phyloP scores from a whole-genome alignment of 208 protist genomes.

The Borovskyia barvae region DNA sequence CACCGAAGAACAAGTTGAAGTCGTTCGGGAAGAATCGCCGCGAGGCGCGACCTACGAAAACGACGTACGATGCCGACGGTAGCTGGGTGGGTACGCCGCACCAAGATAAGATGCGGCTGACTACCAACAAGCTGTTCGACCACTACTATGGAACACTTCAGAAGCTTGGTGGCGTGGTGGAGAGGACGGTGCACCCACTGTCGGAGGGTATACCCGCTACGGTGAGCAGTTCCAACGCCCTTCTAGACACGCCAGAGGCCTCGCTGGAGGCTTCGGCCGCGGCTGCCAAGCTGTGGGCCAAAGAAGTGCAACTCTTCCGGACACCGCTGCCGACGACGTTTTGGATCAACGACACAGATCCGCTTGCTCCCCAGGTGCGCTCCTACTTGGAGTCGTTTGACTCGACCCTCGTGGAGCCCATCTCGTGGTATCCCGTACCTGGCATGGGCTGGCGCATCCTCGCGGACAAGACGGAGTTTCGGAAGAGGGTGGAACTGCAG shows the following conservation, averaged over 20 bases:
- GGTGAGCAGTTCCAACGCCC: no score
- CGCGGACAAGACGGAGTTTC: slow-evolving; percentile 76
- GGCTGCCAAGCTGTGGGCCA: slow-evolving; percentile 32
- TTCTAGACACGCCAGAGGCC: no score
- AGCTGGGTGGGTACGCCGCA: slow-evolving; percentile 59
- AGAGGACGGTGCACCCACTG: slow-evolving; percentile 10
- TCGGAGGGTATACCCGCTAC: neutral
- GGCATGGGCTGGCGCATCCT: slow-evolving; percentile 83
- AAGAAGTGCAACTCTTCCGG: slow-evolving; percentile 71
- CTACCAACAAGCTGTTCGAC: slow-evolving; percentile 50
- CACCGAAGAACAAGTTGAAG: slow-evolving; percentile 59
- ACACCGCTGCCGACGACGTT: slow-evolving; percentile 73
- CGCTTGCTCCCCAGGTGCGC: slow-evolving; percentile 47
- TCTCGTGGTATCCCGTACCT: slow-evolving; percentile 76
- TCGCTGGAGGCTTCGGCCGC: neutral
- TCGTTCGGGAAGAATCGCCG: slow-evolving; percentile 67
- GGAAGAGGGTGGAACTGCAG: slow-evolving; percentile 67
- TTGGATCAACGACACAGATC: slow-evolving; percentile 86
- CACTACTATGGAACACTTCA: slow-evolving; percentile 78
- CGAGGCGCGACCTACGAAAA: slow-evolving; percentile 29
- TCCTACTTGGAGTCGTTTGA: slow-evolving; percentile 52
- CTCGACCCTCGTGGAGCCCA: slow-evolving; percentile 60
- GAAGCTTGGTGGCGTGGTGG: slow-evolving; percentile 33
- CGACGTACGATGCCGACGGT: slow-evolving; percentile 68
- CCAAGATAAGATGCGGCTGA: slow-evolving; percentile 57